Base-by-base conservation (phyloP, 768 basidiomycete genomes). In the Inosperma sp. region DNA sequence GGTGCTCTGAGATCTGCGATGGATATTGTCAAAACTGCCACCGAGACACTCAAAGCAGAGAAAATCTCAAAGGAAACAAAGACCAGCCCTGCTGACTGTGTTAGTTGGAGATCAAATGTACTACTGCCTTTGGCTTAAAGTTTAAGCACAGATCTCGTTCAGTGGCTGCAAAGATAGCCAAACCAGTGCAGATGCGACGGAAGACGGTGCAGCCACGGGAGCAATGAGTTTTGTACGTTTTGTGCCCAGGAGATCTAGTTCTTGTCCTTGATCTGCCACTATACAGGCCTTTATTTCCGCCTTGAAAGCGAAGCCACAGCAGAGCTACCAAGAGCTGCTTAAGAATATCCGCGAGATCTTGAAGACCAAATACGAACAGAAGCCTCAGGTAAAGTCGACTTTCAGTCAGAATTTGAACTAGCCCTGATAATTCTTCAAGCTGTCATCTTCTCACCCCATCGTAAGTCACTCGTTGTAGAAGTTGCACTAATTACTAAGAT, bases 31-130 rank as follows among this genome's bases (percentile, higher is more conserved):
- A 90, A 89, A 63, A 78, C 79, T 1, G 84, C 88, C 10, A 81
- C 85, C n/a, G 88, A 85, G 14, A 71, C 66, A 35, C 72, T 70
- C 51, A 70, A 85, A 60, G 88, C 88, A 0, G 79, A 80, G 5
- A 71, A 83, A 51, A 69, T 75, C 51, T 65, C 84, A 0, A 82
- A 71, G 53, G 75, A 72, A 7, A 84, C 85, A 4, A 84, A 80
- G 66, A 82, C 88, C 2, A 86, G 88, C 56, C 75, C 83, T 5
- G 93, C 92, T 16, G 94, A 98, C 64, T 89, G 85, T n/a, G 90
- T 93, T 61, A 52, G 86, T 76, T 26, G 43, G 39, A 14, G 5
- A 27, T 45, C 19, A 14, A 6, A 35, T 35, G 7, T 21, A 22
- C 14, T 8, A 23, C 5, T 14, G 16, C 31, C 8, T 29, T 23